Base-by-base conservation (phyloP, 2,329 filamentous ascomycete genomes). In the Penicillium sp. region DNA sequence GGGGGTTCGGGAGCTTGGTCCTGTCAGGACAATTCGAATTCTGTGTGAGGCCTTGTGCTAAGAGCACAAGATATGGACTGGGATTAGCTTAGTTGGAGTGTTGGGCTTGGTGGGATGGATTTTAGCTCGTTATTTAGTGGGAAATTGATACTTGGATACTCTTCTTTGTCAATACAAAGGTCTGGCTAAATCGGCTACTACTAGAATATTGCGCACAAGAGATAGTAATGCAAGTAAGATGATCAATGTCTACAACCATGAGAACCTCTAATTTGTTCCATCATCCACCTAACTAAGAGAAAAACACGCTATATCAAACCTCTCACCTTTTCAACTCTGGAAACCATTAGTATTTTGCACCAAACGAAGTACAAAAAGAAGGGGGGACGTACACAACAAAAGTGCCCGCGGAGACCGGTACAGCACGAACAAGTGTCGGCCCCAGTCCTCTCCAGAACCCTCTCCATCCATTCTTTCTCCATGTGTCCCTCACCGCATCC, bases 361-460 rank as follows among this genome's bases (percentile, higher is more conserved):
- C 31, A 19, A 8, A 38, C 6, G 9, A 5, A 29, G 7, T 7
- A 29, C 0, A 49, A 3, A 4, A 49, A 23, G 44, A 21, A 49
- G 46, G 44, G 11, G 31, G 7, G 13, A 60, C 64, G 44, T 38
- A 93, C 92, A 17, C 91, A 91, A 60, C 50, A 84, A 97, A 98
- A 0, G 94, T 97, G 3, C 93, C 93, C 2, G 93, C 94, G 77
- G 90, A 93, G 45, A 97, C 94, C 1, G 94, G 94, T 92, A 97
- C 95, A 46, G 94, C 94, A 75, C 94, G 90, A 71, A 96, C 75
- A 75, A 97, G 78, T n/a, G 94, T 97, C 51, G 94, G 94, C 0
- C 85, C 91, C 68, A 98, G 87, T 1, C 94, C 94, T 81, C 90
- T 94, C 91, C 92, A 97, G 81, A 98, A 97, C 0, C 93, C 94